A percentile compares a stretch with the other conserved stretches of the same genome.
Conservation (phyloP, 495 filamentous ascomycete genomes). For the Talaromyces trachyspermus region DNA sequence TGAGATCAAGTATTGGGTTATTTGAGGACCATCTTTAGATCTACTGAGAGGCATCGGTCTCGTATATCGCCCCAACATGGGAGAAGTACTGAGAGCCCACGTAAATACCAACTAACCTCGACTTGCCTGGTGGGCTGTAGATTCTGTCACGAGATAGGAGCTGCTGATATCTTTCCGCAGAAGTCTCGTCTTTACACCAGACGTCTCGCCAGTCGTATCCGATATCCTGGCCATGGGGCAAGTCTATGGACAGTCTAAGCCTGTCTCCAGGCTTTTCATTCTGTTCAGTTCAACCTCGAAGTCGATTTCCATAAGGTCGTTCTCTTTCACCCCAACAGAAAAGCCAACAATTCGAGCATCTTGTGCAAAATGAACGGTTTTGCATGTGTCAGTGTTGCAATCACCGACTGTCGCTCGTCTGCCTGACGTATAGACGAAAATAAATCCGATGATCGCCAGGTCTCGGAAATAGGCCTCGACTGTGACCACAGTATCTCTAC, state of each 20-base stretch:
- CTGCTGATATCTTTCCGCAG: not conserved
- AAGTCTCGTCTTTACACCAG: constrained; percentile 8
- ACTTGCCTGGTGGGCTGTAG: not conserved
- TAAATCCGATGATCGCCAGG: constrained; percentile 7
- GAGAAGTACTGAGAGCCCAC: constrained; percentile 8
- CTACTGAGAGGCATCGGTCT: not conserved
- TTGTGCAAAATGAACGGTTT: constrained; percentile 5
- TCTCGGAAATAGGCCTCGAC: constrained; percentile 7
- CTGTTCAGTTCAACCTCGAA: constrained; percentile 7
- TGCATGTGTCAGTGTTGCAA: not conserved
- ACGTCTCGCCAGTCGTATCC: constrained; percentile 2
- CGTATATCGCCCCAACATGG: constrained; percentile 8
- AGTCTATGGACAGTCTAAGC: constrained; percentile 3
- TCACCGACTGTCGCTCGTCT: constrained; percentile 7
- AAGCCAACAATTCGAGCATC: constrained; percentile 6
- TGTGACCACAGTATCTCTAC: constrained; percentile 4
- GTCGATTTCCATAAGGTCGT: constrained; percentile 3
- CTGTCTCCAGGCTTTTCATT: constrained; percentile 1
- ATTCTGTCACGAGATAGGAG: not conserved
- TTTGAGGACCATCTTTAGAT: no score
- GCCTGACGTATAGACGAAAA: constrained; percentile 9
- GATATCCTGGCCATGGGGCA: not conserved
- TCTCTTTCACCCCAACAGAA: constrained; percentile 1
- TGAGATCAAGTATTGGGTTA: no score
- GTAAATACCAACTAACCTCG: constrained; percentile 11